Conservation (phyloP, 768 basidiomycete species). For the Lepiota subincarnata region DNA sequence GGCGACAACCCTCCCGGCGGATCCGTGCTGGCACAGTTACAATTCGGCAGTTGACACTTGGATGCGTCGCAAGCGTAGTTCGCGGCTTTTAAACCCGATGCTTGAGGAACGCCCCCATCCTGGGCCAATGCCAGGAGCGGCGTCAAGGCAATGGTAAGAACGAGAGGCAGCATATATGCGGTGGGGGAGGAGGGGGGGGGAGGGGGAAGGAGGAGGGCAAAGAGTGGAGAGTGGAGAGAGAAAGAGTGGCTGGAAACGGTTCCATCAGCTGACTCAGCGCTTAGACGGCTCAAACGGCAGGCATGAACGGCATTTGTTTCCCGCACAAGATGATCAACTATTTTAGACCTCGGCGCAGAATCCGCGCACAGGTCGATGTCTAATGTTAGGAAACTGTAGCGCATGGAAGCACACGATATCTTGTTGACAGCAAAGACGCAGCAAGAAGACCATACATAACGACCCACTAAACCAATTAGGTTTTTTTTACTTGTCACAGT, state of each 20-base stretch:
- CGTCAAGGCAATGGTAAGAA: slow-evolving; percentile 23
- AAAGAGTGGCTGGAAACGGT: neutral
- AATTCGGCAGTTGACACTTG: slow-evolving; percentile 64
- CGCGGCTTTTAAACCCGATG: slow-evolving; percentile 47
- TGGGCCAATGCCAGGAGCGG: slow-evolving; percentile 38
- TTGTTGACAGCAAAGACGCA: too few relatives aligned
- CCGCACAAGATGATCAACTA: too few relatives aligned
- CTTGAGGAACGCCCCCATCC: slow-evolving; percentile 52
- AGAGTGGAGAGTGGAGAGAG: neutral
- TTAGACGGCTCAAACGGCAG: too few relatives aligned
- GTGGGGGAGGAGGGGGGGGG: neutral
- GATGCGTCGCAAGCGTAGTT: slow-evolving; percentile 68
- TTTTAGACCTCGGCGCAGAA: neutral
- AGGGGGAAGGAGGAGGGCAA: neutral
- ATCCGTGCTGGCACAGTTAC: slow-evolving; percentile 68
- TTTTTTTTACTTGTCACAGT: too few relatives aligned
- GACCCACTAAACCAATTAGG: too few relatives aligned
- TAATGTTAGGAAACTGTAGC: too few relatives aligned
- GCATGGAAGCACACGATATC: too few relatives aligned
- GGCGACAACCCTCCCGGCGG: slow-evolving; percentile 69
- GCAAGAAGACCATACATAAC: too few relatives aligned
- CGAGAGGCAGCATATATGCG: slow-evolving; percentile 17
- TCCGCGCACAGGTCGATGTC: too few relatives aligned
- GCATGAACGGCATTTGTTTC: neutral
- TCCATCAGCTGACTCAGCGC: slow-evolving; percentile 6